Evolutionary conservation across 1,139 yeast species (phyloP).

Genomic region (Sugiyamaella paludigena): DNA sequence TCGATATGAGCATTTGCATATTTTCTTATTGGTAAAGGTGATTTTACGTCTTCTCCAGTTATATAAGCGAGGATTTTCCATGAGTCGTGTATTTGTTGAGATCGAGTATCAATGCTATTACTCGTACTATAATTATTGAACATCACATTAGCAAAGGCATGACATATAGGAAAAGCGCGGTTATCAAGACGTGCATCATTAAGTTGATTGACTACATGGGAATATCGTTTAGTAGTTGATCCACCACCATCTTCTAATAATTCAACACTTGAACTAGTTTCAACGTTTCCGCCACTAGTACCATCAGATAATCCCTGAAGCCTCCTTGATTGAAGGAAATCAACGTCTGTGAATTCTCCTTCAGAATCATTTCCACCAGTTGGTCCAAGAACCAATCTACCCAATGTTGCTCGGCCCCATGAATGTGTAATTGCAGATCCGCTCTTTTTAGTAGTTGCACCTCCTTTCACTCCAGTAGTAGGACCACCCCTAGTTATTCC

Average conservation of each 20-base stretch:
- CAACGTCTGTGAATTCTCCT: slow-evolving; percentile 34
- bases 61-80: slow-evolving; percentile 37
- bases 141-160: slow-evolving; percentile 51
- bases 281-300: neutral
- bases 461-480: neutral
- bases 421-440: slow-evolving; percentile 13
- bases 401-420: slow-evolving; percentile 38
- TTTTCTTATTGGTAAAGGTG: slow-evolving; percentile 46
- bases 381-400: slow-evolving; percentile 40
- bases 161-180: slow-evolving; percentile 50
- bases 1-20: slow-evolving; percentile 43
- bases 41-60: slow-evolving; percentile 20
- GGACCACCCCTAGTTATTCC: slow-evolving; percentile 9
- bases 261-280: slow-evolving; percentile 11
- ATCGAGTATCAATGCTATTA: slow-evolving; percentile 32
- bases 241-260: slow-evolving; percentile 2
- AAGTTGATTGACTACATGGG: slow-evolving; percentile 64
- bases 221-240: slow-evolving; percentile 50
- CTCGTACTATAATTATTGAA: slow-evolving; percentile 24
- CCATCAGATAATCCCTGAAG: slow-evolving; percentile 9
- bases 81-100: slow-evolving; percentile 39
- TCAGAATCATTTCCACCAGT: slow-evolving; percentile 26
- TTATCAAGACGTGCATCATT: slow-evolving; percentile 64
- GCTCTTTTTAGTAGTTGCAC: slow-evolving; percentile 4
- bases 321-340: slow-evolving; percentile 28